Conservation (phyloP, 176 grass and related monocot species). For the Raddia distichophylla region DNA sequence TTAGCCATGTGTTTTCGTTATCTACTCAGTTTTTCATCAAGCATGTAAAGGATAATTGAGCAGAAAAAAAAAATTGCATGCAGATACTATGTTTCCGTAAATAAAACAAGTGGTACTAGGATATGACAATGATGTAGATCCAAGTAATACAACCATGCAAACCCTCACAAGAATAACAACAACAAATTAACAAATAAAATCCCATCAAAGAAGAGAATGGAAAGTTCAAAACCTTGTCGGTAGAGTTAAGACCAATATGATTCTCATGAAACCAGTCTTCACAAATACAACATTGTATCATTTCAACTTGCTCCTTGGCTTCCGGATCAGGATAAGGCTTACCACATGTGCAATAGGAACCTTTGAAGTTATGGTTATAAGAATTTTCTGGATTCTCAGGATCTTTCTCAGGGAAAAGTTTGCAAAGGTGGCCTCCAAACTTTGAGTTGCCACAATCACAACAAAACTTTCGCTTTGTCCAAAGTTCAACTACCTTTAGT, state of each 20-base stretch:
- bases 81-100: neutral
- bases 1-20: constrained; percentile 1
- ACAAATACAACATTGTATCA: constrained; percentile 98
- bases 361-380: constrained; percentile 97
- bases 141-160: neutral
- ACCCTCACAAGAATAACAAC: constrained; percentile 10
- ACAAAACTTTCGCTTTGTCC: constrained; percentile 92
- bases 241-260: constrained; percentile 82
- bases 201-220: constrained; percentile 16
- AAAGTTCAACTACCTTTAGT: constrained; percentile 85
- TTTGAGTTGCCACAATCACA: constrained; percentile 98
- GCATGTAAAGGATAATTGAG: neutral
- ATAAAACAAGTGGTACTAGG: neutral
- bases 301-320: constrained; percentile 83
- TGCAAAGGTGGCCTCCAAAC: constrained; percentile 73
- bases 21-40: constrained; percentile 29
- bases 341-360: constrained; percentile 85
- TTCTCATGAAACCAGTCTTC: constrained; percentile 98
- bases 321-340: constrained; percentile 98
- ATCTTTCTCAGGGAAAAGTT: constrained; percentile 81
- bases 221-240: constrained; percentile 63
- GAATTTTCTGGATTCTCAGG: constrained; percentile 65
- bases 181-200: constrained; percentile 19
- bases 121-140: neutral
- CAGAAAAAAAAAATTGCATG: constrained; percentile 11